These are phyloP conservation scores for Rhinocladiella similis DNA, from an alignment of 2,329 filamentous ascomycete species.

Conservation along the genomic window DNA sequence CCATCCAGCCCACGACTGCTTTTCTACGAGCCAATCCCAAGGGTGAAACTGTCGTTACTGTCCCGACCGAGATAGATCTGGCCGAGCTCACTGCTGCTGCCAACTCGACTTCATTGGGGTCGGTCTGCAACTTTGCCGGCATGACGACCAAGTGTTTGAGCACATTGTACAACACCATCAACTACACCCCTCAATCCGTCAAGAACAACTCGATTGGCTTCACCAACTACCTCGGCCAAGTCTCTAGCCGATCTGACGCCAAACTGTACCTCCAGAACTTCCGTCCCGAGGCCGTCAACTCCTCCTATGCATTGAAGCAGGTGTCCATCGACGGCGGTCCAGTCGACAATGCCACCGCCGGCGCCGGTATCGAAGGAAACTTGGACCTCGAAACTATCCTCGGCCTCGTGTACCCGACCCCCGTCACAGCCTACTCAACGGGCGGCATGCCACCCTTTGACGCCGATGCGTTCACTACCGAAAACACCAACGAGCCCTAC, in stretches of 20 bases:
- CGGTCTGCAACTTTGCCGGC: slow-evolving; percentile 52
- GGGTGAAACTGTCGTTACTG: slow-evolving; percentile 28
- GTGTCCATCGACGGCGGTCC: slow-evolving; percentile 37
- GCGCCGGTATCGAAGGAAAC: slow-evolving; percentile 53
- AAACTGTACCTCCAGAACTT: slow-evolving; percentile 39
- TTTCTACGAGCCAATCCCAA: slow-evolving; percentile 50
- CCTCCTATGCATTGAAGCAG: slow-evolving; percentile 37
- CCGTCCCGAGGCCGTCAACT: slow-evolving; percentile 37
- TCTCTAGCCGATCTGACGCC: slow-evolving; percentile 49
- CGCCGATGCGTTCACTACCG: slow-evolving; percentile 45
- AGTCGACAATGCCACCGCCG: slow-evolving; percentile 36
- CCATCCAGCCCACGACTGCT: slow-evolving; percentile 61
- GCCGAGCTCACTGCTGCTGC: slow-evolving; percentile 18
- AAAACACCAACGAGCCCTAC: slow-evolving; percentile 68
- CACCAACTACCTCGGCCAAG: slow-evolving; percentile 50
- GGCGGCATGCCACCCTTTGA: slow-evolving; percentile 56
- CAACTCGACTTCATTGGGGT: slow-evolving; percentile 32
- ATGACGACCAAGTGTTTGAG: slow-evolving; percentile 57
- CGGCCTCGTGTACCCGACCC: slow-evolving; percentile 56
- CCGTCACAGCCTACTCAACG: slow-evolving; percentile 57
- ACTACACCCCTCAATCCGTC: slow-evolving; percentile 49
- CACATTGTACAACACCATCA: slow-evolving; percentile 55
- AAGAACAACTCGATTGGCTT: slow-evolving; percentile 48
- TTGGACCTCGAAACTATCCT: slow-evolving; percentile 61
- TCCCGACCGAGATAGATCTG: slow-evolving; percentile 32